These are phyloP conservation scores for Exophiala mesophila DNA, from an alignment of 2,329 filamentous ascomycete species.

Conservation along the genomic window DNA sequence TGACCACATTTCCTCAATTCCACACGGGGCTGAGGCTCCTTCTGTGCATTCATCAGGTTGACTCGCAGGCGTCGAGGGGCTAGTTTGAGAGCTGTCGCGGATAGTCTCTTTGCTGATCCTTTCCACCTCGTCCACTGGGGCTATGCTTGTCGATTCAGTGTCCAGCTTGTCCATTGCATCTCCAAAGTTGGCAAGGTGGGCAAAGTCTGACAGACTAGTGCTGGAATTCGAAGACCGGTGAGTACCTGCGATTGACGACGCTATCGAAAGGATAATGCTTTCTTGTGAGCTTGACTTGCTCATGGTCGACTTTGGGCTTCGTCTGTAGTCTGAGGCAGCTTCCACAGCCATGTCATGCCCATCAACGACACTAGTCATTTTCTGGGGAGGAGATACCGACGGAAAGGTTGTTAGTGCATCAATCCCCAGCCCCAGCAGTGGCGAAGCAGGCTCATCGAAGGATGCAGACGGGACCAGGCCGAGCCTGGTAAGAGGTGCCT, in stretches of 20 bases:
- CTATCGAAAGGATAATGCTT: constrained; percentile 49
- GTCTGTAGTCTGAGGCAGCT: constrained; percentile 19
- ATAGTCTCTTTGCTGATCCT: constrained; percentile 22
- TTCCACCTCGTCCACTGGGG: background rate
- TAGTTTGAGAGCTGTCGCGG: constrained; percentile 3
- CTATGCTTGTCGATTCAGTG: constrained; percentile 7
- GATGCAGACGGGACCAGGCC: background rate
- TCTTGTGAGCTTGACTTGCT: constrained; percentile 56
- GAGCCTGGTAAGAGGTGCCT: background rate
- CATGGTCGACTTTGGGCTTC: constrained; percentile 48
- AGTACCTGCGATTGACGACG: constrained; percentile 43
- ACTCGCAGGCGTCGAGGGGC: constrained; percentile 5
- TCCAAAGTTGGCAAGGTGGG: constrained; percentile 25
- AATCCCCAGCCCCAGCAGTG: constrained; percentile 20
- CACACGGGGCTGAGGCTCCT: too few species aligned
- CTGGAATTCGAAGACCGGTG: constrained; percentile 45
- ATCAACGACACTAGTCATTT: too few species aligned
- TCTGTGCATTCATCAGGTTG: too few species aligned
- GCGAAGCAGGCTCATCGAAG: constrained; percentile 12
- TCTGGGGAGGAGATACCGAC: constrained; percentile 5
- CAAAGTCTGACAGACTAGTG: constrained; percentile 39
- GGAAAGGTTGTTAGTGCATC: constrained; percentile 7
- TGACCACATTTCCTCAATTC: too few species aligned
- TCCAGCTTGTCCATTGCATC: constrained; percentile 22
- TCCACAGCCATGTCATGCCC: too few species aligned